Percentiles rank a stretch among this genome's conserved stretches.
Conservation (phyloP, 2,329 filamentous ascomycete species). For the Juglanconis oblonga region DNA sequence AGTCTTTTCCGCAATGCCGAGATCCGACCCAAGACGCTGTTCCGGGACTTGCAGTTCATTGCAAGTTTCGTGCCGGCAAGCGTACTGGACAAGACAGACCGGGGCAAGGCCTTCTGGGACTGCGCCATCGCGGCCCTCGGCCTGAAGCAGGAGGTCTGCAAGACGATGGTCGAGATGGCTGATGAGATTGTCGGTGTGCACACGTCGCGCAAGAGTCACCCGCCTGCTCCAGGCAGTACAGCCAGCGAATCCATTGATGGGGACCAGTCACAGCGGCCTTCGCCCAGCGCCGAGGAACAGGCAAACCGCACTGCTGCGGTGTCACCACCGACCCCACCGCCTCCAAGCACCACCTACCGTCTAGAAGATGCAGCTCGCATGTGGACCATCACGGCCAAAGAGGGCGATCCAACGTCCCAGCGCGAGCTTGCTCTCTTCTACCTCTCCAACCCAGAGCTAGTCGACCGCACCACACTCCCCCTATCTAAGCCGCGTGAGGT, state of each 20-base stretch:
- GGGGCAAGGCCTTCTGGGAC: slow-evolving; percentile 83
- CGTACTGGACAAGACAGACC: slow-evolving; percentile 59
- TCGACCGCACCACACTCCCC: slow-evolving; percentile 76
- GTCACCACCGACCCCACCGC: slow-evolving; percentile 40
- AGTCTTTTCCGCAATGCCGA: slow-evolving; percentile 64
- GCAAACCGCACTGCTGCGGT: slow-evolving; percentile 28
- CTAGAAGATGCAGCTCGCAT: slow-evolving; percentile 82
- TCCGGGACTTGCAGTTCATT: slow-evolving; percentile 77
- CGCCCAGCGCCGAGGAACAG: slow-evolving; percentile 16
- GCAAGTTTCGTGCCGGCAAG: slow-evolving; percentile 61
- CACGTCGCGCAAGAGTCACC: slow-evolving; percentile 50
- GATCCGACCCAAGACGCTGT: slow-evolving; percentile 75
- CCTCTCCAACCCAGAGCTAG: slow-evolving; percentile 83
- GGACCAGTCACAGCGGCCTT: slow-evolving; percentile 18
- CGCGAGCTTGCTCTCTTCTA: slow-evolving; percentile 92
- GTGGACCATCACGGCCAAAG: slow-evolving; percentile 90
- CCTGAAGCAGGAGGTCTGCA: slow-evolving; percentile 83
- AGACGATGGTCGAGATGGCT: slow-evolving; percentile 67
- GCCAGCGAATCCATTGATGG: slow-evolving; percentile 24
- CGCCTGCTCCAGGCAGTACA: slow-evolving; percentile 26
- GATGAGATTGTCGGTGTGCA: slow-evolving; percentile 58
- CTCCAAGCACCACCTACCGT: slow-evolving; percentile 60
- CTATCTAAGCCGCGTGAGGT: slow-evolving; percentile 82
- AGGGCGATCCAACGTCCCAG: slow-evolving; percentile 84
- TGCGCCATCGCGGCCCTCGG: slow-evolving; percentile 83